phyloP scores from a whole-genome alignment of 345 rosid genomes.

The Brassica cretica region DNA sequence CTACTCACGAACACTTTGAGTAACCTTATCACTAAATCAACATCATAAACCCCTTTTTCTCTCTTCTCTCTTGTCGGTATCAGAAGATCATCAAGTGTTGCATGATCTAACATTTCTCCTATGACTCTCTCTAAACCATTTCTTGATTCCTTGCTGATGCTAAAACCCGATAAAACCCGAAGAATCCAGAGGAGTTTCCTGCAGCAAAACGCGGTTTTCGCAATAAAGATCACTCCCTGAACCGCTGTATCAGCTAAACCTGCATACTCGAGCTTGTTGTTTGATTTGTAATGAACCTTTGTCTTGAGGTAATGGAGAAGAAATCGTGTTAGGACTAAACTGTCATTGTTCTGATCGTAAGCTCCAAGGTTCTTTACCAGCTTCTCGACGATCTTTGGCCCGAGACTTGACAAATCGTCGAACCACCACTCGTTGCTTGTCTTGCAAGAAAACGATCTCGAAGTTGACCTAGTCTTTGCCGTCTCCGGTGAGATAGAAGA shows the following conservation, averaged over 20 bases:
- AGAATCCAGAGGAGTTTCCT: constrained; percentile 64
- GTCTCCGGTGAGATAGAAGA: constrained; percentile 51
- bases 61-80: constrained; percentile 49
- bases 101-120: constrained; percentile 66
- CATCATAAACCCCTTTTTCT: constrained; percentile 59
- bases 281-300: constrained; percentile 35
- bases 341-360: constrained; percentile 48
- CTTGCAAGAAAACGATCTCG: constrained; percentile 39
- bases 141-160: constrained; percentile 56
- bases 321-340: constrained; percentile 65
- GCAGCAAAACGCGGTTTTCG: constrained; percentile 57
- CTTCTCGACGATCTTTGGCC: constrained; percentile 53
- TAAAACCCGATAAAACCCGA: constrained; percentile 51
- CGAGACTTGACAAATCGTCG: constrained; percentile 51
- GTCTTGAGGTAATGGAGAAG: constrained; percentile 68
- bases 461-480: constrained; percentile 35
- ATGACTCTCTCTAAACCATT: constrained; percentile 63
- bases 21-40: constrained; percentile 59
- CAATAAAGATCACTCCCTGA: constrained; percentile 49
- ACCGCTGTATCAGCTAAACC: constrained; percentile 63
- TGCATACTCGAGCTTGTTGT: constrained; percentile 38
- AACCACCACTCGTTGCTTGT: constrained; percentile 77
- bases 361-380: constrained; percentile 52
- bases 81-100: constrained; percentile 73
- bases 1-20: constrained; percentile 51